Percentiles rank a stretch among this genome's conserved stretches.
phyloP scores from a whole-genome alignment of 257 asterid species.

The Solanum pinnatisectum region DNA sequence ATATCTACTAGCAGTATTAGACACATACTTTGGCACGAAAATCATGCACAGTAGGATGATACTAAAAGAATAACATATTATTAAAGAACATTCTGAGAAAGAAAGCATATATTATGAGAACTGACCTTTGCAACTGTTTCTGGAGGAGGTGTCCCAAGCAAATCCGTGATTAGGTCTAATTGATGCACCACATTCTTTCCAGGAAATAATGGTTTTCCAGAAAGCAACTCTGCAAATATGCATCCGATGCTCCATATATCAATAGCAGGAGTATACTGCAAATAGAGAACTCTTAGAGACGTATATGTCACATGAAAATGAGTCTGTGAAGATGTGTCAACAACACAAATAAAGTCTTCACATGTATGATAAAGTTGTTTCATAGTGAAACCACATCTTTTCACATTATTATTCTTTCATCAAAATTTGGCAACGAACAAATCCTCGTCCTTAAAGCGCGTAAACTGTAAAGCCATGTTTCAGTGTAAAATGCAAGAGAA shows the following conservation, averaged over 20 bases:
- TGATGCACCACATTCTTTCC: slow-evolving; percentile 92
- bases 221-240: slow-evolving; percentile 90
- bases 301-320: not conserved
- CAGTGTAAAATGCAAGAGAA: not conserved
- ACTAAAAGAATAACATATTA: not conserved
- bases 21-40: not conserved
- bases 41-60: not conserved
- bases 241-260: slow-evolving; percentile 97
- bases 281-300: slow-evolving; percentile 4
- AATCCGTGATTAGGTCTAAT: slow-evolving; percentile 85
- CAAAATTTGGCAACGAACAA: not conserved
- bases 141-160: slow-evolving; percentile 90
- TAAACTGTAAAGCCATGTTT: not conserved
- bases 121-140: slow-evolving; percentile 80
- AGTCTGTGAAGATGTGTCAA: not conserved
- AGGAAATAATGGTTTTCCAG: slow-evolving; percentile 83
- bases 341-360: not conserved
- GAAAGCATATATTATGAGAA: not conserved
- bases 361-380: not conserved
- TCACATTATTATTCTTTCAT: not conserved
- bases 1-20: not conserved
- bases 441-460: not conserved
- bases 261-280: slow-evolving; percentile 95
- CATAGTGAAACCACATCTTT: not conserved
- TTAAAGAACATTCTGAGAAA: not conserved